A percentile compares a stretch with the other conserved stretches of the same genome.
Conservation (phyloP, 1,284 basidiomycete species). For the Grifola frondosa region DNA sequence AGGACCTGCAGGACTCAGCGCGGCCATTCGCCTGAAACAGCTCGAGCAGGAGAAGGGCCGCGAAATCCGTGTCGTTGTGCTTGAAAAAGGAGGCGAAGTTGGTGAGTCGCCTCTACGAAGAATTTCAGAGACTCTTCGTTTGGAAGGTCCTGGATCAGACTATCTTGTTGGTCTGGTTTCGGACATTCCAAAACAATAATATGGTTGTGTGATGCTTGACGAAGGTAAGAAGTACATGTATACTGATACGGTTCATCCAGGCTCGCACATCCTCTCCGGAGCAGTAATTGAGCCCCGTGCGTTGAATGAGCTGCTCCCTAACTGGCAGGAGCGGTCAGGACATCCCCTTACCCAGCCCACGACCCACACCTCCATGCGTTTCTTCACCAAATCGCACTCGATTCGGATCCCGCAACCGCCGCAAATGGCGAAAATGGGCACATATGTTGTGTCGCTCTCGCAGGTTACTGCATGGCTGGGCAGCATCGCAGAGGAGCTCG, state of each 20-base stretch:
- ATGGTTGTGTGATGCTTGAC: no score
- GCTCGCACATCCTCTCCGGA: slow-evolving; percentile 94
- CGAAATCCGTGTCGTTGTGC: slow-evolving; percentile 88
- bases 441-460: slow-evolving; percentile 92
- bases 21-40: slow-evolving; percentile 96
- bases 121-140: no score
- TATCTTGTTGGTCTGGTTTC: no score
- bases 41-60: slow-evolving; percentile 79
- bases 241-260: slow-evolving; percentile 47
- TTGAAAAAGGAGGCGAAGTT: slow-evolving; percentile 94
- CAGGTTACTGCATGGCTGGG: slow-evolving; percentile 90
- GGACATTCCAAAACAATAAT: no score
- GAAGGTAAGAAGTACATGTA: no score
- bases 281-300: slow-evolving; percentile 94
- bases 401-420: slow-evolving; percentile 95
- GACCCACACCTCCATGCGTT: slow-evolving; percentile 83
- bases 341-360: slow-evolving; percentile 81
- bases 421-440: slow-evolving; percentile 94
- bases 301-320: slow-evolving; percentile 88
- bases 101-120: slow-evolving; percentile 51
- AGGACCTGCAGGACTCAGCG: slow-evolving; percentile 92
- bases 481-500: slow-evolving; percentile 84
- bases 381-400: slow-evolving; percentile 71
- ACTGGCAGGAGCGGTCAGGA: slow-evolving; percentile 66
- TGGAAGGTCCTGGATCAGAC: no score